Base-by-base conservation (phyloP, 441 rosid species). In the Theobroma grandiflorum region DNA sequence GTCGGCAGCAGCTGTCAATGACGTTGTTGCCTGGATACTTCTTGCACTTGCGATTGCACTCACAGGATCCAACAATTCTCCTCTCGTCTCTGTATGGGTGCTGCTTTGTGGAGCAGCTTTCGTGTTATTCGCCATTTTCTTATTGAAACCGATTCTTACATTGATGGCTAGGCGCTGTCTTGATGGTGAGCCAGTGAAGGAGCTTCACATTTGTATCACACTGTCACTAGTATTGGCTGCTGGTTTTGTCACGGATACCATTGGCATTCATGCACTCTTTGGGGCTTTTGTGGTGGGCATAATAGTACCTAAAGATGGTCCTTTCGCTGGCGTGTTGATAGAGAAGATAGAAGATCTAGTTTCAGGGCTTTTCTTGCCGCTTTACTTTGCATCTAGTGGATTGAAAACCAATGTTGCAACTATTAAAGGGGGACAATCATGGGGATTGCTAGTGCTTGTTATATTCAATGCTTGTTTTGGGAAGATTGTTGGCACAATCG, bases 311-410 rank as follows among this genome's bases (percentile, higher is more conserved):
- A 90, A 91, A 81, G 93, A 90, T 8, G 93, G 95, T 20, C 88
- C 87, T 0, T 90, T 91, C 3, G 86, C 86, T 8, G 83, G 88
- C 4, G 70, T 82, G 38, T 79, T 91, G 87, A 90, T 89, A 1
- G 95, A 91, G 85, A 90, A 87, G 85, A 82, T 90, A 12, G 95
- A 91, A 76, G 95, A 91, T 84, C 82, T 91, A 35, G 92, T 91
- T 33, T 88, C 93, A 0, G 90, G 90, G 20, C 83, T 90, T 47
- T 89, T 91, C 64, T 76, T 91, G 63, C 95, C 95, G 0, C 83
- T 91, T 3, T 91, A 90, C 80, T 91, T 91, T n/a, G 93, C 89
- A 18, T 82, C 93, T 0, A 91, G 95, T 38, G 92, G 92, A 57
- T 83, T 91, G 72, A 91, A 90, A 83, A 91, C 95, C 1, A 87